Base-by-base conservation (phyloP, 2,329 filamentous ascomycete species). In the Coleophoma cylindrospora region DNA sequence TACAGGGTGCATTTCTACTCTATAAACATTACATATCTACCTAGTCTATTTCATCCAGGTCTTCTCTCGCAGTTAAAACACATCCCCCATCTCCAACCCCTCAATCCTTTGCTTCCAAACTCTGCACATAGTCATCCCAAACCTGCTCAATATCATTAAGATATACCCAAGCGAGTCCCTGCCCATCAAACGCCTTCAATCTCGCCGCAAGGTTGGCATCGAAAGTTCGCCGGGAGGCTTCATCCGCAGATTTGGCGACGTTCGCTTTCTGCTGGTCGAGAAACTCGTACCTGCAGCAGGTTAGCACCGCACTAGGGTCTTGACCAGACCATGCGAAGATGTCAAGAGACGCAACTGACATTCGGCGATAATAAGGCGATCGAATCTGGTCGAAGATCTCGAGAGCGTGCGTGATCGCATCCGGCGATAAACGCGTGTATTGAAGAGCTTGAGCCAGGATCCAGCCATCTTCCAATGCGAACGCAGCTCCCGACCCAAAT, bases 381-480 rank as follows among this genome's bases (percentile, higher is more conserved):
- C 70, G 54, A 44, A 73, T 68, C 1, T 50, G 36, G 41, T 72
- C 65, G 54, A 73, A 73, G 2, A 71, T 62, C 6, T 59, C 54
- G 12, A 72, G 52, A 2, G 69, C 68, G 32, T 61, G 58, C 45
- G 46, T 33, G 27, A 58, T 43, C 10, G 66, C 54, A 45, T 57
- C 38, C 14, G 48, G 17, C 51, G 49, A 40, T 3, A 37, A 34
- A 14, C 55, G 52, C 10, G 60, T 56, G 37, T 62, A 45, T 7
- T 64, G 61, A 34, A 68, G 60, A 3, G 69, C 63, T 49, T 64
- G 64, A 11, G 69, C 69, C 2, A 74, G 61, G 21, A 74, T 66
- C 69, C 68, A 75, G 9, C 68, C 70, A 58, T 74, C 72, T 54
- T 75, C 67, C 56, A 74, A 63, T 0, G 72, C 71, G 51, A 73